Evolutionary conservation across 805 yeast species (phyloP), one percentile per base, ranked within the genome.

Genomic region (Candida taoyuanica): DNA sequence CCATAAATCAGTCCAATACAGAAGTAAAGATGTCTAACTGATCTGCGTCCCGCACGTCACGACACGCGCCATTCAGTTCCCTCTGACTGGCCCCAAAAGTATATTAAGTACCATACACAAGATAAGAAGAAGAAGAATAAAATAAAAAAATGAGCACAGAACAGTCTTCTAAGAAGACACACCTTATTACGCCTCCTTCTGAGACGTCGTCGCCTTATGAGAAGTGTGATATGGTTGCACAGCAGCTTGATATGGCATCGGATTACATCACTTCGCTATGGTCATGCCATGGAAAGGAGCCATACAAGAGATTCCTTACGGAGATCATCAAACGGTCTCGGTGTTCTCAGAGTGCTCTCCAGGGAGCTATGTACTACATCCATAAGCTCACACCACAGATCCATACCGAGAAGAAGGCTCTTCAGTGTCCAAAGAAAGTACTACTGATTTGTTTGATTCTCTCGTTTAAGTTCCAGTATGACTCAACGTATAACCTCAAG

Each of bases 381-480:
- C 59, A 70, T 46, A 72, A 73, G 42, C 49, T 81, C 31, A 57
- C 64, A 38, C 56, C 64, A 12, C 36, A 47, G 29, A 47, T 56
- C 37, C 48, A 42, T 11, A 13, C 24, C 3, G 11, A 29, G n/a
- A n/a, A 21, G 11, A 24, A 17, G 20, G 20, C 33, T 9, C 31
- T 49, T 6, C 27, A 31, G 16, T 79, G 84, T 51, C 81, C 87
- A 7, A 78, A 84, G 49, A 74, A 83, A 44, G 70, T 78, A 29
- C 79, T 86, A 46, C 67, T 86, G 43, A 73, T 80, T 2, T 73
- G 85, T 52, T 58, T 86, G 37, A 82, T 85, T 37, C 63, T 86
- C 27, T 79, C 93, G 4, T 73, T 81, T 36, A 86, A 86, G 56
- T 84, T 78, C 57, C 67, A 72, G 43, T 86, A 79, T 54, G 95